These are phyloP conservation scores for Saccharum officinarum DNA, from an alignment of 176 grass and related monocot species.

Conservation along the genomic window DNA sequence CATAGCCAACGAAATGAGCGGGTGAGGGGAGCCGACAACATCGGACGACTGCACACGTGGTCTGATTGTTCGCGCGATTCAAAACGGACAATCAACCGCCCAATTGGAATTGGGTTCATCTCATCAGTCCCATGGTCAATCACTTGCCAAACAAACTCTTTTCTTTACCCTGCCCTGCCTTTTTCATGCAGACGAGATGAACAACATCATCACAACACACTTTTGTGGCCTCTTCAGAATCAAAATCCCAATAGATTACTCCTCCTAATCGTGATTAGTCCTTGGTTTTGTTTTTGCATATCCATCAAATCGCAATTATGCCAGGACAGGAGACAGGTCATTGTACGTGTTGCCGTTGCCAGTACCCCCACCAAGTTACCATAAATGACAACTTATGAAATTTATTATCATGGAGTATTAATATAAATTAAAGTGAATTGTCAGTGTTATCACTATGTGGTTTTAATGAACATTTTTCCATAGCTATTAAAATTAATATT, in stretches of 20 bases:
- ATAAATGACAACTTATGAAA: too few species aligned
- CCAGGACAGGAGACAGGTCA: neutral
- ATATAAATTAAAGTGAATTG: too few species aligned
- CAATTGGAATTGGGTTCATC: neutral
- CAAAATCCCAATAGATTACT: neutral
- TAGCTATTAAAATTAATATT: too few species aligned
- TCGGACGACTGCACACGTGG: too few species aligned
- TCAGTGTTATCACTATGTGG: too few species aligned
- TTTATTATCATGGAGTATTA: too few species aligned
- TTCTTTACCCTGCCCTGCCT: neutral
- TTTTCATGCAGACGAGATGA: neutral
- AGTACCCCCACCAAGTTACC: neutral
- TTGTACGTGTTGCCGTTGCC: too few species aligned
- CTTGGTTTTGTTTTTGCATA: neutral
- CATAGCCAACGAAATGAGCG: too few species aligned
- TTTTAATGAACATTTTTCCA: too few species aligned
- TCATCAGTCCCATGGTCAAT: conserved; percentile 6
- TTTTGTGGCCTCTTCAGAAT: neutral
- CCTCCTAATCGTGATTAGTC: neutral
- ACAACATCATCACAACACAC: neutral
- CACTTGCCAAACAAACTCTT: conserved; percentile 18
- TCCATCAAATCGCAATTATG: neutral
- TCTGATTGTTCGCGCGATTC: too few species aligned
- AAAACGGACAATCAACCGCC: too few species aligned
- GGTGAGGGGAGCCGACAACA: too few species aligned